Conservation (phyloP, 2,329 filamentous ascomycete species). For the Pleomassaria siparia region DNA sequence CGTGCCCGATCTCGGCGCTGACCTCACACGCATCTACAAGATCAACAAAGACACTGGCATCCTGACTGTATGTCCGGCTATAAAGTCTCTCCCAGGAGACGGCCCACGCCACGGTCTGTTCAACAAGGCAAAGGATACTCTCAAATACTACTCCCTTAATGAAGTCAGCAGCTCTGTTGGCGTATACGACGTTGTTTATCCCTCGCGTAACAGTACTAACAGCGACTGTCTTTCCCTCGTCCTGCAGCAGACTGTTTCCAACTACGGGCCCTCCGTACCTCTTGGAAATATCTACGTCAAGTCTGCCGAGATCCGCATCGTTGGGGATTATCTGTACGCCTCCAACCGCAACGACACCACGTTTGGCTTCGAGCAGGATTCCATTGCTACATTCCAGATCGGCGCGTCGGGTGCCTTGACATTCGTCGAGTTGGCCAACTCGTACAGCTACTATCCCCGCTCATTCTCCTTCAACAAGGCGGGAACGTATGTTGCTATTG, state of each 20-base stretch:
- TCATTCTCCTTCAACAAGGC: conserved; percentile 25
- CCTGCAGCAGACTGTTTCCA: conserved; percentile 22
- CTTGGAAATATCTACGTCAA: conserved; percentile 17
- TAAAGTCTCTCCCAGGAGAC: conserved; percentile 46
- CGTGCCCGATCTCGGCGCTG: conserved; percentile 55
- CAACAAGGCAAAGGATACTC: conserved; percentile 20
- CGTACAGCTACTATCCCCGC: conserved; percentile 26
- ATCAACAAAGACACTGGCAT: conserved; percentile 47
- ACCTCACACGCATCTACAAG: conserved; percentile 55
- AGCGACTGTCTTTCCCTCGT: conserved; percentile 19
- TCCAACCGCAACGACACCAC: conserved; percentile 28
- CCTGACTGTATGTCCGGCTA: conserved; percentile 47
- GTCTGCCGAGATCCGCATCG: conserved; percentile 25
- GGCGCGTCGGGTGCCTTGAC: conserved; percentile 17
- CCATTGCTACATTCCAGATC: conserved; percentile 23
- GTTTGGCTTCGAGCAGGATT: conserved; percentile 25
- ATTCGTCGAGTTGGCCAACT: conserved; percentile 22
- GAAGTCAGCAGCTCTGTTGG: conserved; percentile 27
- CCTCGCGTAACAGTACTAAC: conserved; percentile 5
- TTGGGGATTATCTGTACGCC: conserved; percentile 26
- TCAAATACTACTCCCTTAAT: conserved; percentile 25
- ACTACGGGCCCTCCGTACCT: conserved; percentile 16
- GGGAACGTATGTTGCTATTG: conserved; percentile 19
- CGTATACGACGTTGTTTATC: conserved; percentile 21
- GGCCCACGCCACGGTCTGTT: conserved; percentile 56